Percentiles rank a stretch among this genome's conserved stretches.
phyloP scores from a whole-genome alignment of 768 basidiomycete genomes.

The Amanita rubescens region DNA sequence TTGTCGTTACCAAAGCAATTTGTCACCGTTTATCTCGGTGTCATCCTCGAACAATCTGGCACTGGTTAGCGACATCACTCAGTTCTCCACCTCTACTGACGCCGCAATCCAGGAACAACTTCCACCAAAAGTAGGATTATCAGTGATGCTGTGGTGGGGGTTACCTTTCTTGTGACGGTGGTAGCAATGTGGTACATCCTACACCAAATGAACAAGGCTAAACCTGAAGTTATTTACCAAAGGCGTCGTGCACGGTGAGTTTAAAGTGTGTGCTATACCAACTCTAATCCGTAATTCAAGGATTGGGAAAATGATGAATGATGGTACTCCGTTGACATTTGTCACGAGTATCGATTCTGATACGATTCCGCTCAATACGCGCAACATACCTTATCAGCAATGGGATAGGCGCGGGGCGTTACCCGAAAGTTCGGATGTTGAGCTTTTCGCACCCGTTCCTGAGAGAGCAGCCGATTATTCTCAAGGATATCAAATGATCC shows the following conservation, averaged over 20 bases:
- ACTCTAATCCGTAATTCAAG: background rate
- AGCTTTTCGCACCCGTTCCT: constrained; percentile 2
- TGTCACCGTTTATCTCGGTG: constrained; percentile 86
- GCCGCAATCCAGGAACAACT: constrained; percentile 23
- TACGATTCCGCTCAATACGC: background rate
- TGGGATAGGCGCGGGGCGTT: constrained; percentile 1
- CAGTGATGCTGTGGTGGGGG: constrained; percentile 56
- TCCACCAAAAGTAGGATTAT: constrained; percentile 52
- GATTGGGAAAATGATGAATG: background rate
- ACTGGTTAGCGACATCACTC: constrained; percentile 21
- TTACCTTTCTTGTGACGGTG: constrained; percentile 67
- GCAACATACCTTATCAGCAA: background rate
- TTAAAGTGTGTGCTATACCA: background rate
- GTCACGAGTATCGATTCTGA: constrained; percentile 4
- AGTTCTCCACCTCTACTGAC: background rate
- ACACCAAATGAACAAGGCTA: constrained; percentile 59
- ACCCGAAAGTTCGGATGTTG: background rate
- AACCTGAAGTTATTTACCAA: constrained; percentile 59
- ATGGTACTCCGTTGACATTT: background rate
- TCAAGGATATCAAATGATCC: constrained; percentile 2
- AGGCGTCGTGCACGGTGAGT: constrained; percentile 61
- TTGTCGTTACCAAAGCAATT: constrained; percentile 88
- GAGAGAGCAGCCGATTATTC: constrained; percentile 1
- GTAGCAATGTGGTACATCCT: constrained; percentile 82
- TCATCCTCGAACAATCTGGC: constrained; percentile 52